Base-by-base conservation (phyloP, 352 stramenopile species). In the Detonula confervacea region DNA sequence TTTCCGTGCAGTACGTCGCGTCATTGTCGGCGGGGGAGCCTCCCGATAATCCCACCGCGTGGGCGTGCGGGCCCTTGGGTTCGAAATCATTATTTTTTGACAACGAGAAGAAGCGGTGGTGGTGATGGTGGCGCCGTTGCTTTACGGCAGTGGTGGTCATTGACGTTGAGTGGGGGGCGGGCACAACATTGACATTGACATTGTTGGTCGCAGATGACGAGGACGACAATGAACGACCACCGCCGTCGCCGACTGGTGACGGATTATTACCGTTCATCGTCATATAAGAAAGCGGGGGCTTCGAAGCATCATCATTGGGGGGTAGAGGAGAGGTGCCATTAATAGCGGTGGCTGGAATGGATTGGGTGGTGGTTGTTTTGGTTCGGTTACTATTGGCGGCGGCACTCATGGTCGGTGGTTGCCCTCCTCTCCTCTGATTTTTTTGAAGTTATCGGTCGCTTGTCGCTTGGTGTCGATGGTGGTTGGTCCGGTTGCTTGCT, bases 1-100 rank as follows among this genome's bases (percentile, higher is more conserved):
- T 52, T 59, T 81, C 70, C 16, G 70, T 65, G 33, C 62, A 80
- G 51, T 80, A 83, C 12, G 67, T 46, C 0, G 33, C 14, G 24
- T 83, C 75, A 49, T 52, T 62, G 47, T 80, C 69, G 49, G 64
- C 42, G 27, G 55, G 42, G 52, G 68, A 47, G 1, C 68, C 68
- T 24, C 68, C 55, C 20, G 68, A 68, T 35, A 69, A 18, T 20
- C 0, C 42, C 25, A 59, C 46, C 12, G 29, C 18, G 24, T 55
- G 57, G 52, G 20, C 7, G 33, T 37, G 16, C 57, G 30, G 27
- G 27, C 12, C 3, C 12, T 54, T 24, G 46, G 8, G 27, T 54
- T 54, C 3, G 46, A 2, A 4, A n/a, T 24, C n/a, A 5, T 25
- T n/a, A 42, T 46, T 42, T 20, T 27, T 22, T 22, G 29, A 62